Evolutionary conservation across 306 rosid species (phyloP).

Genomic region (Quercus glauca): DNA sequence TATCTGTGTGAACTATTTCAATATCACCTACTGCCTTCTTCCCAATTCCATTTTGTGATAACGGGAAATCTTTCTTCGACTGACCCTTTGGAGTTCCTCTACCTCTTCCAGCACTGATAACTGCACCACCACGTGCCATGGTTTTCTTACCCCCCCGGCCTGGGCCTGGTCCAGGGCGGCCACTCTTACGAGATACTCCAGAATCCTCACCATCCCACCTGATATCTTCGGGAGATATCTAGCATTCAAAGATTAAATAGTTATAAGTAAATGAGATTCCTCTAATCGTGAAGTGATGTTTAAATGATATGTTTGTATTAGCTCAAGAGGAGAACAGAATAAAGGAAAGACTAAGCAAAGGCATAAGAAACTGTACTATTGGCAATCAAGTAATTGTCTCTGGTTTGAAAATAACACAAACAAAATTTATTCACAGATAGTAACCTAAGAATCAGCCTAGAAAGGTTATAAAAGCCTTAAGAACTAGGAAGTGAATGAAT

Average conservation of each 20-base stretch:
- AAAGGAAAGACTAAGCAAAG: not conserved
- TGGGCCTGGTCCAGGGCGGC: slow-evolving; percentile 54
- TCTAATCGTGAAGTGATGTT: not conserved
- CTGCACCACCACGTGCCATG: slow-evolving; percentile 55
- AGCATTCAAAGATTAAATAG: slow-evolving; percentile 19
- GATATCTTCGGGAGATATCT: slow-evolving; percentile 80
- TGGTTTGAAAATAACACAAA: not conserved
- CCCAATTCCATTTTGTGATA: slow-evolving; percentile 60
- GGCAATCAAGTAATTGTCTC: not conserved
- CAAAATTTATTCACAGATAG: no score
- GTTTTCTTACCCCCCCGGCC: slow-evolving; percentile 71
- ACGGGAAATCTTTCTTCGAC: slow-evolving; percentile 52
- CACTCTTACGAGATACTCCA: slow-evolving; percentile 46
- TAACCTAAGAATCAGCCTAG: no score
- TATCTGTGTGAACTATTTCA: slow-evolving; percentile 73
- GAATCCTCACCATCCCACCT: slow-evolving; percentile 75
- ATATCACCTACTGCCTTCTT: slow-evolving; percentile 60
- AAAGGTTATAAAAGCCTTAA: no score
- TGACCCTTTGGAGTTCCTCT: slow-evolving; percentile 65
- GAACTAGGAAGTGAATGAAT: not conserved
- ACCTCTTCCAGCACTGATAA: slow-evolving; percentile 68
- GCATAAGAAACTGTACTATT: not conserved
- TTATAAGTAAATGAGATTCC: not conserved
- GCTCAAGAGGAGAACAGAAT: not conserved
- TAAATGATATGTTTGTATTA: not conserved